Evolutionary conservation across 305 asterid species (phyloP).

Genomic region (Ruellia speciosa): DNA sequence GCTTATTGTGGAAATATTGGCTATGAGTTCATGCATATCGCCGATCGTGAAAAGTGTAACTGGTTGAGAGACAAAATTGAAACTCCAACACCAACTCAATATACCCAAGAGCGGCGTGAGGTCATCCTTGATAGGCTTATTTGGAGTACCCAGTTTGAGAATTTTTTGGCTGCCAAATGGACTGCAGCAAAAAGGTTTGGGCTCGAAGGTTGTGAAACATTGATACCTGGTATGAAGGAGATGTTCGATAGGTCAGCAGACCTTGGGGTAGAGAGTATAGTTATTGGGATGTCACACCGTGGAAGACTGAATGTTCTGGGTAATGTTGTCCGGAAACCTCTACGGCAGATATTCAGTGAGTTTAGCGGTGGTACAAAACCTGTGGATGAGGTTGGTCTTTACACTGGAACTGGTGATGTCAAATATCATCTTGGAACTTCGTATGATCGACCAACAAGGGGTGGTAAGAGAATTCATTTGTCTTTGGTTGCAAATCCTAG

Average conservation of each 20-base stretch:
- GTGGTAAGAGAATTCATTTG: conserved; percentile 87
- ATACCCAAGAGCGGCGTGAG: conserved; percentile 68
- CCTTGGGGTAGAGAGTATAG: conserved; percentile 94
- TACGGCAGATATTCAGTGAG: conserved; percentile 85
- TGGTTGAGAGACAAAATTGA: conserved; percentile 91
- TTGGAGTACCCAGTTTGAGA: conserved; percentile 94
- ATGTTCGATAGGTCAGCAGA: conserved; percentile 95
- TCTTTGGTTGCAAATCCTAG: conserved; percentile 97
- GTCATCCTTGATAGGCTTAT: conserved; percentile 90
- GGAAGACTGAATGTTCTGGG: conserved; percentile 92
- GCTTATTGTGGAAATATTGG: conserved; percentile 92
- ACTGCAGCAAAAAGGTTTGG: conserved; percentile 94
- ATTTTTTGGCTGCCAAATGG: conserved; percentile 95
- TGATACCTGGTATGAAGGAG: conserved; percentile 99
- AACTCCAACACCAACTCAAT: conserved; percentile 71
- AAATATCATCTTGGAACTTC: conserved; percentile 97
- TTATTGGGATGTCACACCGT: conserved; percentile 95
- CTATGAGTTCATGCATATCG: conserved; percentile 89
- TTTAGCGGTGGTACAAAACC: conserved; percentile 88
- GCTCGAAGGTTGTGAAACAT: conserved; percentile 91
- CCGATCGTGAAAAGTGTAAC: conserved; percentile 84
- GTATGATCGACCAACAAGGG: conserved; percentile 92
- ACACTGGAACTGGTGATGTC: conserved; percentile 94
- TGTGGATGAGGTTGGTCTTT: conserved; percentile 74
- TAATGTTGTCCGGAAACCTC: conserved; percentile 88